These are phyloP conservation scores for Beauveria caledonica DNA, from an alignment of 2,329 filamentous ascomycete genomes.

Conservation along the genomic window DNA sequence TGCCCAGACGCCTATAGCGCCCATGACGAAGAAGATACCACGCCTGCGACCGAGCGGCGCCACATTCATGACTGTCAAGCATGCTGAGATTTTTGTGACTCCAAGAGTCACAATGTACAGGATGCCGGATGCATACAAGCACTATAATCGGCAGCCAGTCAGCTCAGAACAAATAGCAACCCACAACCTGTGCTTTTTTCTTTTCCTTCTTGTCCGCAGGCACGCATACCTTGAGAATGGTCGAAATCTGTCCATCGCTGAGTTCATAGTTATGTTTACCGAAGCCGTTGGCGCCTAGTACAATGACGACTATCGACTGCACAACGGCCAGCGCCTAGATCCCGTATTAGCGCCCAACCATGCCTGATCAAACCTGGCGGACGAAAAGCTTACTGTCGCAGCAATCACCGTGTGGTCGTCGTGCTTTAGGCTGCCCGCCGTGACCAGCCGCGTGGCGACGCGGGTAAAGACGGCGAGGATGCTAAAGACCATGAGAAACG, in stretches of 20 bases:
- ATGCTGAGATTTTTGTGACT: slow-evolving; percentile 1
- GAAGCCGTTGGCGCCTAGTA: slow-evolving; percentile 15
- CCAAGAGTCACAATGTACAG: background rate
- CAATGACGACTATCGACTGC: slow-evolving; percentile 15
- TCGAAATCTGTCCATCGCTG: slow-evolving; percentile 2
- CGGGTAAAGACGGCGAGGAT: slow-evolving; percentile 16
- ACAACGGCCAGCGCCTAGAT: slow-evolving; percentile 14
- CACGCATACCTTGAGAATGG: slow-evolving; percentile 11
- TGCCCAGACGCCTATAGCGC: background rate
- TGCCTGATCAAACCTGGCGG: no score
- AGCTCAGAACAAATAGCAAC: background rate
- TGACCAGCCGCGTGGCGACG: slow-evolving; percentile 13
- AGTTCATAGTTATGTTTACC: slow-evolving; percentile 13
- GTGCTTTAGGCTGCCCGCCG: slow-evolving; percentile 12
- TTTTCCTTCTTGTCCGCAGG: background rate
- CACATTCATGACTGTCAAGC: slow-evolving; percentile 3
- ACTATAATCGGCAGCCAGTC: background rate
- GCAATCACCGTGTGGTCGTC: slow-evolving; percentile 15
- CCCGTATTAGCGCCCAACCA: background rate
- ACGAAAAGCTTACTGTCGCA: slow-evolving; percentile 13
- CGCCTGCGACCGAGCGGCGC: slow-evolving; percentile 4
- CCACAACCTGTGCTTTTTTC: background rate
- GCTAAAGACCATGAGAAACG: slow-evolving; percentile 18
- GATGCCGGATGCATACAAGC: slow-evolving; percentile 3
- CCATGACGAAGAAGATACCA: background rate